Evolutionary conservation across 371 early-diverging fungal species (phyloP).

Genomic region (Circinella minor): DNA sequence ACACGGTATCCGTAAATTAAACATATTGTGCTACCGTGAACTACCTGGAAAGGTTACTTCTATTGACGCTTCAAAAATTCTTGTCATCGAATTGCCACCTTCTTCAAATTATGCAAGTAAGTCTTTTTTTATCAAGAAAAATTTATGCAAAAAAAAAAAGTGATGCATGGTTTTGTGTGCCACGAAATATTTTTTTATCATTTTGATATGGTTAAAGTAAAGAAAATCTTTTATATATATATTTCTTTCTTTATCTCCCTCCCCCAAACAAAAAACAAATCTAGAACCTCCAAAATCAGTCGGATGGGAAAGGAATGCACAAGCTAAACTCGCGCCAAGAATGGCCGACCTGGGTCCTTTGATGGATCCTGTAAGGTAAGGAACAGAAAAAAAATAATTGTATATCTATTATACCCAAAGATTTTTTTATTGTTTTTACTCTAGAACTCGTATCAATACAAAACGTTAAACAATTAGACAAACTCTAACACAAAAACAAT

Average conservation of each 20-base stretch:
- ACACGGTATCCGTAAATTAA: conserved; percentile 39
- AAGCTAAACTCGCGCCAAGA: conserved; percentile 83
- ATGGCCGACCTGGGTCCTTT: conserved; percentile 82
- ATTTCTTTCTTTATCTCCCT: neutral
- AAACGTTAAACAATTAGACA: too few relatives aligned
- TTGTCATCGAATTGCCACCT: conserved; percentile 30
- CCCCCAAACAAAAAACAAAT: conserved; percentile 7
- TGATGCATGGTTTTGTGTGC: neutral
- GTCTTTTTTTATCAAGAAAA: too few relatives aligned
- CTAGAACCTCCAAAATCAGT: conserved; percentile 60
- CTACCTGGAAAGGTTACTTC: conserved; percentile 17
- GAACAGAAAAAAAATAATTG: neutral
- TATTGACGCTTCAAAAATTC: conserved; percentile 20
- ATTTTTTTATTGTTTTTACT: too few relatives aligned
- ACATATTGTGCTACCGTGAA: conserved; percentile 81
- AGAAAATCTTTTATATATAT: neutral
- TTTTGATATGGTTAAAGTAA: neutral
- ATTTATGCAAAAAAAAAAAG: conserved; percentile 3
- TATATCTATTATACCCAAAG: too few relatives aligned
- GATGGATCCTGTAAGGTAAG: conserved; percentile 79
- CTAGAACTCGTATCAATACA: too few relatives aligned
- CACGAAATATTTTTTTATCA: too few relatives aligned
- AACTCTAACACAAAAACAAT: neutral
- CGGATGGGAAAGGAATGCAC: conserved; percentile 92
- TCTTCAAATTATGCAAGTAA: conserved; percentile 5